Base-by-base conservation (phyloP, 1,284 basidiomycete genomes). In the Lentinus polychrous region DNA sequence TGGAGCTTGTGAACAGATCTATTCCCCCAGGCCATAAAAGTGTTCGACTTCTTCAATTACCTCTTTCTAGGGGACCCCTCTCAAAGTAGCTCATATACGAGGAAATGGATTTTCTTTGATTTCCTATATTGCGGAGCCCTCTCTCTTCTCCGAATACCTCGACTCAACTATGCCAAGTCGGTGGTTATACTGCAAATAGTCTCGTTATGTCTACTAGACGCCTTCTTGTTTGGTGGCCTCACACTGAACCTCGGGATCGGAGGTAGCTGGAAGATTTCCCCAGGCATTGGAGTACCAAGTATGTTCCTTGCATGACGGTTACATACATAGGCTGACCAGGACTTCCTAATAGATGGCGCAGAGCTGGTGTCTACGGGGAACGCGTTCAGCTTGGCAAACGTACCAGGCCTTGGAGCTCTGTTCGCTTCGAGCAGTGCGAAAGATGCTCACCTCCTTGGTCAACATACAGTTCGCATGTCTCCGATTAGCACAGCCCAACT, bases 401-500 rank as follows among this genome's bases (percentile, higher is more conserved):
- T 84, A 24, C 66, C 72, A 11, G 66, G 71, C 41, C 60, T 77
- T 22, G 72, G 73, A 10, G 11, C 73, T 81, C 42, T 75, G 75
- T 31, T 55, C 78, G 10, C 52, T 81, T 27, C 62, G 73, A 39
- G 60, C 59, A 2, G 51, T 48, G 69, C 57, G 49, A 66, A 56
- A 43, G 68, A 69, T 49, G 43, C 70, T 1, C 87, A 92, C 61
- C 73, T 94, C n/a, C 76, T 86, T 32, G 91, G 91, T 18, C 87
- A 92, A 66, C 90, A 93, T 61, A 94, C 91, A 1, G 84, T 94
- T 46, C 85, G 86, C 56, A 88, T 93, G 75, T 91, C 91, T 2
- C 91, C 91, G 15, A 89, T 91, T 53, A 86, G 88, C 60, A 94
- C 91, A 1, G 92, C 90, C 12, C 81, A 83, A 39, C 70, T 94